These are phyloP conservation scores for Plasmopara halstedii DNA, from an alignment of 352 stramenopile genomes.

Conservation along the genomic window DNA sequence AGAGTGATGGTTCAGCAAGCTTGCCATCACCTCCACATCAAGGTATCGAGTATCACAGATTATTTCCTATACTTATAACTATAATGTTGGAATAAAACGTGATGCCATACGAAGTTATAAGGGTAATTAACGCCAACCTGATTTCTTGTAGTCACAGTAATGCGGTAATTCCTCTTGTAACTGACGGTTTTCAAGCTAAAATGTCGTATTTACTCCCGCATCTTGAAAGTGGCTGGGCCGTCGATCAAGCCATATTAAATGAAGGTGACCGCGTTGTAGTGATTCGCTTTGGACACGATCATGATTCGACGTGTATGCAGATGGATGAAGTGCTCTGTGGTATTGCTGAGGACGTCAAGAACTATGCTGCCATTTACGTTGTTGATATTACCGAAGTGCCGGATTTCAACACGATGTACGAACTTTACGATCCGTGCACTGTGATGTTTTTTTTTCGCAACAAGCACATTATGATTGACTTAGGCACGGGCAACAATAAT, in stretches of 20 bases:
- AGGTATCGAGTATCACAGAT: background rate
- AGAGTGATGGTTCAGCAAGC: slow-evolving; percentile 17
- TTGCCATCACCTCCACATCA: slow-evolving; percentile 4
- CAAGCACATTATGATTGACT: slow-evolving; percentile 99
- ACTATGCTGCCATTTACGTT: slow-evolving; percentile 98
- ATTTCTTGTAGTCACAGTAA: slow-evolving; percentile 1
- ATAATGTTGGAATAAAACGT: background rate
- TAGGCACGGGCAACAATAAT: slow-evolving; percentile 99
- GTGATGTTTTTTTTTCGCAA: slow-evolving; percentile 99
- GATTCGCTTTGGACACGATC: slow-evolving; percentile 98
- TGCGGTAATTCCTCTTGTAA: background rate
- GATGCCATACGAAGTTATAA: background rate
- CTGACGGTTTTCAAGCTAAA: slow-evolving; percentile 6
- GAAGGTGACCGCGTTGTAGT: slow-evolving; percentile 97
- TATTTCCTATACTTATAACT: background rate
- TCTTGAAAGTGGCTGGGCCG: slow-evolving; percentile 94
- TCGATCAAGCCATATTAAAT: slow-evolving; percentile 98
- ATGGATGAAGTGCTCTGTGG: slow-evolving; percentile 95
- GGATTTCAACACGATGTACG: slow-evolving; percentile 99
- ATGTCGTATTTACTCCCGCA: slow-evolving; percentile 99
- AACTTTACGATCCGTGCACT: slow-evolving; percentile 98
- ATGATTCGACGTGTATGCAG: slow-evolving; percentile 97
- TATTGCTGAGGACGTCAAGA: slow-evolving; percentile 98
- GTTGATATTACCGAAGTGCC: slow-evolving; percentile 92
- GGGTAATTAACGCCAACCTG: background rate